Base-by-base conservation (phyloP, 2,329 filamentous ascomycete genomes). In the Lachnellula subtilissima region DNA sequence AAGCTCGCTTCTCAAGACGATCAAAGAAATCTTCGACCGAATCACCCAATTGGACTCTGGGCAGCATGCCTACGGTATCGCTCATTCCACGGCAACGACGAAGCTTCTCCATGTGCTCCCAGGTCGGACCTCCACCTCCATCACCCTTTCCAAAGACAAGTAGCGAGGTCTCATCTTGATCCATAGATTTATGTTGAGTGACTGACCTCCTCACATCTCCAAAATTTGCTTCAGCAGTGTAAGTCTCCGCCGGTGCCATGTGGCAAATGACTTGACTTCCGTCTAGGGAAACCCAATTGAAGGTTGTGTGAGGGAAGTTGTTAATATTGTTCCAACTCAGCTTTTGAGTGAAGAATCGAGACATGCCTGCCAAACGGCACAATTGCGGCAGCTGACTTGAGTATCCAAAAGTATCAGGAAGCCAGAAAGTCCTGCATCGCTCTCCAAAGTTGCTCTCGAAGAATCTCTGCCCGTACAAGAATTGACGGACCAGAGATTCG, bases 251-350 rank as follows among this genome's bases (percentile, higher is more conserved):
- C 1, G 94, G 94, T 3, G 92, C 85, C 94, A 99, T 99, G 69
- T 99, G 94, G 72, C 93, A 97, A 60, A 99, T 84, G 63, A 99
- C 94, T 69, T 97, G 94, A 68, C 89, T 96, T 56, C 94, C 93
- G 71, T 99, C 94, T 14, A 97, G 83, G 12, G 91, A 85, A 35
- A 99, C 92, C 94, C 94, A 99, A 73, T 96, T 96, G 79, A 99
- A 99, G 0, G 94, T 97, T 5, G 94, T 97, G 70, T 97, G 94
- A 0, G 94, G 94, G 75, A 97, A 99, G 69, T 89, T 96, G 76
- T 97, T 97, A 80, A 97, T 97, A 71, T 97, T 97, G 77, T 97
- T 97, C 94, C 94, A 99, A 77, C 93, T 97, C 57, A 99, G 79
- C 76, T 99, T 99, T 73, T 99, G 94, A 0, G 94, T 99, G 68